phyloP scores from a whole-genome alignment of 1,284 basidiomycete genomes.

The Nidula niveotomentosa region DNA sequence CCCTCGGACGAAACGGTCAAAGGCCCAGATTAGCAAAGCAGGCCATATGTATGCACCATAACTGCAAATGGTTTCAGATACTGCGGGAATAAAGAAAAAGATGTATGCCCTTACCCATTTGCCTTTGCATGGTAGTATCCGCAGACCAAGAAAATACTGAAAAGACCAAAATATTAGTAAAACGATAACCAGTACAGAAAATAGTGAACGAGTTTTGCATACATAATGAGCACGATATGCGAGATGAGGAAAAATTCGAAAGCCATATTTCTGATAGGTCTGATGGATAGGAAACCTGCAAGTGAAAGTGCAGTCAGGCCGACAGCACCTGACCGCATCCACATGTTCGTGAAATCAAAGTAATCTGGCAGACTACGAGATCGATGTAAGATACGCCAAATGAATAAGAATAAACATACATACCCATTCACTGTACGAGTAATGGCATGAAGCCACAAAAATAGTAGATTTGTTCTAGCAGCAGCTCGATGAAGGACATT shows the following conservation, averaged over 20 bases:
- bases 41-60: conserved; percentile 30
- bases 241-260: conserved; percentile 32
- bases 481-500: conserved; percentile 32
- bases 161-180: not conserved
- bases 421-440: conserved; percentile 24
- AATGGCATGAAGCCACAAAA: conserved; percentile 30
- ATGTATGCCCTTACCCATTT: conserved; percentile 12
- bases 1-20: conserved; percentile 25
- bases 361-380: conserved; percentile 19
- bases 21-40: conserved; percentile 27
- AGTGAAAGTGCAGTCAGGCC: conserved; percentile 24
- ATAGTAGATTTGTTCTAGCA: conserved; percentile 25
- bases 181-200: not conserved
- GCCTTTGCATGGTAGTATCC: conserved; percentile 28
- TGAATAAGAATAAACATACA: not conserved
- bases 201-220: conserved; percentile 7
- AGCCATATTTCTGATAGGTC: conserved; percentile 24
- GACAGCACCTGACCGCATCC: conserved; percentile 25
- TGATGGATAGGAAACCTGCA: conserved; percentile 23
- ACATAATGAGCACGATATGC: conserved; percentile 28
- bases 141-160: conserved; percentile 27
- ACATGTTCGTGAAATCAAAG: conserved; percentile 25
- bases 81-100: not conserved
- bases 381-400: not conserved
- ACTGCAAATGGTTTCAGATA: not conserved